Conservation (phyloP, 2,329 filamentous ascomycete genomes). For the Scytalidium lignicola region DNA sequence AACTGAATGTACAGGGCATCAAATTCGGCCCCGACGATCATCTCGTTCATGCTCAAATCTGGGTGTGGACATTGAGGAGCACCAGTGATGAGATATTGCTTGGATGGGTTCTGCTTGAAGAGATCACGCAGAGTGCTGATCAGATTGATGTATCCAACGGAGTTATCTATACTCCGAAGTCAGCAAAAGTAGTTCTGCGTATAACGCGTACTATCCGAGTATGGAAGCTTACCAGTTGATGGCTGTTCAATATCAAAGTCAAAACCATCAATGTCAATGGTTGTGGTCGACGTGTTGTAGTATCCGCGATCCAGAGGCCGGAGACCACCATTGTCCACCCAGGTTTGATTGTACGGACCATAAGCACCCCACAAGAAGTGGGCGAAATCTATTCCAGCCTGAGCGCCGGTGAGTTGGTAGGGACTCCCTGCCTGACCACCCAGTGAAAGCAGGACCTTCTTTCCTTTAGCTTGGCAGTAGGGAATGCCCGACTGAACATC, state of each 20-base stretch:
- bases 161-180: conserved; percentile 12
- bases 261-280: conserved; percentile 27
- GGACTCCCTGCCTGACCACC: conserved; percentile 24
- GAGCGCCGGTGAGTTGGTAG: conserved; percentile 33
- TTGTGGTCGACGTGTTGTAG: conserved; percentile 10
- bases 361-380: conserved; percentile 36
- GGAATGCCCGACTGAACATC: conserved; percentile 32
- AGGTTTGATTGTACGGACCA: conserved; percentile 30
- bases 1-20: conserved; percentile 29
- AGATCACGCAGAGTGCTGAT: conserved; percentile 22
- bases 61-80: conserved; percentile 27
- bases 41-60: conserved; percentile 24
- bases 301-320: conserved; percentile 22
- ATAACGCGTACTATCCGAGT: neutral
- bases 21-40: conserved; percentile 22
- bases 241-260: conserved; percentile 28
- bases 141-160: conserved; percentile 22
- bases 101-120: conserved; percentile 16
- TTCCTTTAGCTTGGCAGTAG: conserved; percentile 32
- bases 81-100: conserved; percentile 26
- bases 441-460: conserved; percentile 37
- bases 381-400: conserved; percentile 31
- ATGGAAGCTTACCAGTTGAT: conserved; percentile 11
- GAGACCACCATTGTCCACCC: conserved; percentile 24
- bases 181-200: conserved; percentile 1